These are phyloP conservation scores for Penicillium expansum DNA, from an alignment of 2,329 filamentous ascomycete species.

Conservation along the genomic window DNA sequence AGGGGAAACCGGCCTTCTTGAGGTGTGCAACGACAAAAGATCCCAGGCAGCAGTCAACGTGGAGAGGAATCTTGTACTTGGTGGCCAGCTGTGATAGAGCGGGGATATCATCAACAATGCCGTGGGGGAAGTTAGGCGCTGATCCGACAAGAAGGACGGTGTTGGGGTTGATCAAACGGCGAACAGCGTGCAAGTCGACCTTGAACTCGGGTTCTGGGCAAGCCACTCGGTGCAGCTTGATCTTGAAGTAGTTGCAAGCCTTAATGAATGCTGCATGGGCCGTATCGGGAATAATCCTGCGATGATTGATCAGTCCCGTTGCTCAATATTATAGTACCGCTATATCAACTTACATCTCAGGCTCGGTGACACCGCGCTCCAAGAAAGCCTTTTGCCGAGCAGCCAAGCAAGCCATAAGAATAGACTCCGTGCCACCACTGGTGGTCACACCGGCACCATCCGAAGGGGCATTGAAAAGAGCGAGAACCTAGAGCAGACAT, in stretches of 20 bases:
- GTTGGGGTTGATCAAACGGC: slow-evolving; percentile 87
- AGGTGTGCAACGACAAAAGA: slow-evolving; percentile 94
- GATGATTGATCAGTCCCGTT: slow-evolving; percentile 17
- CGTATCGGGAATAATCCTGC: slow-evolving; percentile 86
- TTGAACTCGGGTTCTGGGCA: slow-evolving; percentile 84
- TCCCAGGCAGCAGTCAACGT: slow-evolving; percentile 96
- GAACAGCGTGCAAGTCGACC: slow-evolving; percentile 74
- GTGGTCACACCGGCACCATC: slow-evolving; percentile 85
- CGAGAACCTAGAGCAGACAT: slow-evolving; percentile 54
- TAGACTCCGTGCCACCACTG: slow-evolving; percentile 91
- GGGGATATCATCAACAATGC: slow-evolving; percentile 93
- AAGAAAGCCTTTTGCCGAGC: slow-evolving; percentile 83
- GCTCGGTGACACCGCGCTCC: slow-evolving; percentile 84
- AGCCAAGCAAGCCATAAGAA: slow-evolving; percentile 89
- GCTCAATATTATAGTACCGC: background rate
- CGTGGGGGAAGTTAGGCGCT: slow-evolving; percentile 96
- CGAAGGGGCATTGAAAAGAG: slow-evolving; percentile 84
- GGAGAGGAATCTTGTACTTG: slow-evolving; percentile 76
- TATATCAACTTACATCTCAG: slow-evolving; percentile 72
- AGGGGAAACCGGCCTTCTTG: slow-evolving; percentile 79
- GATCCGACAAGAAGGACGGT: slow-evolving; percentile 91
- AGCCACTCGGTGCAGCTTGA: slow-evolving; percentile 84
- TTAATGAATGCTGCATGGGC: slow-evolving; percentile 97
- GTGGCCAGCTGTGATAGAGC: slow-evolving; percentile 78
- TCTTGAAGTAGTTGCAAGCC: slow-evolving; percentile 91